phyloP scores from a whole-genome alignment of 495 filamentous ascomycete genomes.

The Neohortaea acidophila region DNA sequence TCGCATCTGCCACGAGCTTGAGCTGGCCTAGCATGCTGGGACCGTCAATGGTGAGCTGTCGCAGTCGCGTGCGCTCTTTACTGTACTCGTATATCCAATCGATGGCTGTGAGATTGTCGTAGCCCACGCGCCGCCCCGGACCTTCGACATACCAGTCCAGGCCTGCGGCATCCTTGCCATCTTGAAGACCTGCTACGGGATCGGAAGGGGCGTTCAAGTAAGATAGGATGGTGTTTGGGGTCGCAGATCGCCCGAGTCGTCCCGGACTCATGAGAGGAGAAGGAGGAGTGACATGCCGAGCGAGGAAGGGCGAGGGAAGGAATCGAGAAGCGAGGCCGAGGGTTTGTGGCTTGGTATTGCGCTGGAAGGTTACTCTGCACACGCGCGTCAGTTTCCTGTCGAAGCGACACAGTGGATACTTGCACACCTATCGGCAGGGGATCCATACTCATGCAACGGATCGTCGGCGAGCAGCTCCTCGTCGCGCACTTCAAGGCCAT shows the following conservation, averaged over 20 bases:
- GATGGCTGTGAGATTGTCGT: slow-evolving; percentile 93
- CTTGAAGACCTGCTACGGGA: slow-evolving; percentile 21
- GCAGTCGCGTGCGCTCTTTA: slow-evolving; percentile 79
- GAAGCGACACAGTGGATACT: background rate
- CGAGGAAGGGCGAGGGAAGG: slow-evolving; percentile 19
- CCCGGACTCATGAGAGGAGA: too few species aligned
- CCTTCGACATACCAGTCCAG: slow-evolving; percentile 86
- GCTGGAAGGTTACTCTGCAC: slow-evolving; percentile 63
- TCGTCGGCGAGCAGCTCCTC: slow-evolving; percentile 23
- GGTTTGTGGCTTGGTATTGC: slow-evolving; percentile 53
- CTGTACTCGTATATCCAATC: slow-evolving; percentile 99
- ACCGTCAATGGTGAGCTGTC: slow-evolving; percentile 53
- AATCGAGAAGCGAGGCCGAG: slow-evolving; percentile 43
- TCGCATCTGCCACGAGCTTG: slow-evolving; percentile 58
- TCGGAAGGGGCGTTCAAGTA: slow-evolving; percentile 24
- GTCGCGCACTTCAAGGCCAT: slow-evolving; percentile 23
- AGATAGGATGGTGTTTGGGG: slow-evolving; percentile 26
- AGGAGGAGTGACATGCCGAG: slow-evolving; percentile 19
- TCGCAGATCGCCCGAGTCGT: slow-evolving; percentile 20
- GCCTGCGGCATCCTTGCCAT: slow-evolving; percentile 48
- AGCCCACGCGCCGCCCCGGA: slow-evolving; percentile 78
- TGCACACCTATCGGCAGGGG: slow-evolving; percentile 20
- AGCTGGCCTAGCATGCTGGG: slow-evolving; percentile 59
- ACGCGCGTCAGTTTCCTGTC: background rate
- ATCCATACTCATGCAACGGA: slow-evolving; percentile 20